Evolutionary conservation across 169 alveolate genomes (phyloP).

Genomic region (Cryptosporidium xiaoi): DNA sequence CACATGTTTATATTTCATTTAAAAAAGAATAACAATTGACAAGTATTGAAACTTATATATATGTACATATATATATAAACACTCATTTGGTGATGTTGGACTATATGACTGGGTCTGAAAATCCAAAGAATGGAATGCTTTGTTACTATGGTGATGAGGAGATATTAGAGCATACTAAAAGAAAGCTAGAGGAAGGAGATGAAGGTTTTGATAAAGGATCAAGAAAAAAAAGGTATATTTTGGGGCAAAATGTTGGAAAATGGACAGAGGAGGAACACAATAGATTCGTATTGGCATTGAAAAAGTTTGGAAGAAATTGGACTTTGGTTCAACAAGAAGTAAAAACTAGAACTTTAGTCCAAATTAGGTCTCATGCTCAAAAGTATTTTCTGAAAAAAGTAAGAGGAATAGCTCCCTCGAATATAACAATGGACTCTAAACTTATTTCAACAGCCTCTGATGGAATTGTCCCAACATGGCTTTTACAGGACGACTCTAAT

Average conservation of each 20-base stretch:
- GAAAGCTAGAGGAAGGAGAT: constrained; percentile 53
- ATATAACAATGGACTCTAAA: constrained; percentile 54
- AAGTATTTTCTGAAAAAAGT: constrained; percentile 80
- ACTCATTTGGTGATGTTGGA: constrained; percentile 47
- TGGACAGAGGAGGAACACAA: constrained; percentile 84
- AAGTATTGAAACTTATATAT: neutral
- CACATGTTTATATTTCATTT: neutral
- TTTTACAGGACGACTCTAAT: constrained; percentile 65
- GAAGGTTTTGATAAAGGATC: constrained; percentile 54
- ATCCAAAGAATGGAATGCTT: constrained; percentile 52
- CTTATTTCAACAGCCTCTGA: constrained; percentile 70
- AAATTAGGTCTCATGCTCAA: constrained; percentile 86
- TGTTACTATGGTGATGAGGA: constrained; percentile 68
- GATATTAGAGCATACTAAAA: constrained; percentile 20
- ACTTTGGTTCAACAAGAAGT: constrained; percentile 79
- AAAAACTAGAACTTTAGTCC: constrained; percentile 81
- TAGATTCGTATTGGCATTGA: constrained; percentile 80
- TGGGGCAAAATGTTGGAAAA: constrained; percentile 77
- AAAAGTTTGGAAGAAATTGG: constrained; percentile 84
- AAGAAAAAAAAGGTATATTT: constrained; percentile 59
- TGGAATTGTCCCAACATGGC: constrained; percentile 74
- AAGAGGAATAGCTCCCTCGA: constrained; percentile 66
- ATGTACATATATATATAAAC: neutral
- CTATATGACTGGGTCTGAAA: constrained; percentile 56
- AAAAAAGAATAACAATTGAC: neutral